phyloP scores from a whole-genome alignment of 371 early-diverging fungal species.

The Synchytrium microbalum region DNA sequence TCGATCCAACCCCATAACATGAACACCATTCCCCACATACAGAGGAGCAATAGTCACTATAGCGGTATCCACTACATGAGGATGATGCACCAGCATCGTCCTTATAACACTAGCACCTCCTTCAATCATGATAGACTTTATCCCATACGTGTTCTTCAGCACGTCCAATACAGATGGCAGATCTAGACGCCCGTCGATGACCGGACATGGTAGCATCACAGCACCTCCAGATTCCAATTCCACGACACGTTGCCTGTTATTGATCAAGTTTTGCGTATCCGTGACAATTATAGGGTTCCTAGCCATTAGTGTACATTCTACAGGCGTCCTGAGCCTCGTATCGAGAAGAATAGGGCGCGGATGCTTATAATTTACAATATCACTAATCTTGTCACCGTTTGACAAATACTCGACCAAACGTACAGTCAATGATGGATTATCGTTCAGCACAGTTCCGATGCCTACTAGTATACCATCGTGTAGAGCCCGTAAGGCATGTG shows the following conservation, averaged over 20 bases:
- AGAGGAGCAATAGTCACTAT: conserved; percentile 75
- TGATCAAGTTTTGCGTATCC: background rate
- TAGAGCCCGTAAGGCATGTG: conserved; percentile 62
- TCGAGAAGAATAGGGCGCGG: conserved; percentile 88
- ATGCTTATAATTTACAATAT: conserved; percentile 31
- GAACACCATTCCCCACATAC: conserved; percentile 52
- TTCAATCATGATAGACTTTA: conserved; percentile 77
- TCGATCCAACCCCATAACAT: conserved; percentile 18
- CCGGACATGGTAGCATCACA: background rate
- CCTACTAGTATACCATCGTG: conserved; percentile 88
- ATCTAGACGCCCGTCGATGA: conserved; percentile 3
- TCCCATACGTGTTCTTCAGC: conserved; percentile 3
- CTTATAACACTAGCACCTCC: conserved; percentile 80
- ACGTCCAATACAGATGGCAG: background rate
- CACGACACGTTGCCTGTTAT: conserved; percentile 20
- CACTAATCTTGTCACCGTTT: conserved; percentile 6
- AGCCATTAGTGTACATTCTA: conserved; percentile 41
- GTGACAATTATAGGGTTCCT: conserved; percentile 14
- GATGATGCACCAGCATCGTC: conserved; percentile 42
- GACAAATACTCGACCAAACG: conserved; percentile 23
- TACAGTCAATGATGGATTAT: conserved; percentile 80
- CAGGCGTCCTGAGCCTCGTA: conserved; percentile 50
- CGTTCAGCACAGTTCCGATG: conserved; percentile 70
- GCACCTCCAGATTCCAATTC: background rate
- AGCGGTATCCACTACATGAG: conserved; percentile 43